Percentiles rank a stretch among this genome's conserved stretches.
Evolutionary conservation across 805 yeast genomes (phyloP).

Genomic region (Kurtzmaniella fragi): DNA sequence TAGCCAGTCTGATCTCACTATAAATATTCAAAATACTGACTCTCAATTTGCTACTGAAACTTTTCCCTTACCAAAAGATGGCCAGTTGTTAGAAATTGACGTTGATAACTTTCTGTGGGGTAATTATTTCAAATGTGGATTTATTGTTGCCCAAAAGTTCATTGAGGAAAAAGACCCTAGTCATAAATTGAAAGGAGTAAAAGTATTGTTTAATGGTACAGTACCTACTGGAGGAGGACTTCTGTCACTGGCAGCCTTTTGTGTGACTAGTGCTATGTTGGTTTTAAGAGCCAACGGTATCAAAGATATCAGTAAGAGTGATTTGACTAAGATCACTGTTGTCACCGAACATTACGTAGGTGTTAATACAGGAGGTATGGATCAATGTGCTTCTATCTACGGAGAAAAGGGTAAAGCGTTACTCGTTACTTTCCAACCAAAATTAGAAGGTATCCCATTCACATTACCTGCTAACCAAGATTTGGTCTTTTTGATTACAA

Average conservation of each 20-base stretch:
- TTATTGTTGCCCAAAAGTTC: slow-evolving; percentile 52
- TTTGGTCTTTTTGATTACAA: slow-evolving; percentile 55
- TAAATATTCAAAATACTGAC: slow-evolving; percentile 19
- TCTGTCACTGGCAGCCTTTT: slow-evolving; percentile 68
- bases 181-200: slow-evolving; percentile 40
- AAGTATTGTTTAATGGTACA: slow-evolving; percentile 52
- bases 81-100: slow-evolving; percentile 42
- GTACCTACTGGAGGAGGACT: slow-evolving; percentile 74
- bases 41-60: slow-evolving; percentile 27
- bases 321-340: slow-evolving; percentile 55
- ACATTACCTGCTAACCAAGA: slow-evolving; percentile 44
- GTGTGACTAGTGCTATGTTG: slow-evolving; percentile 58
- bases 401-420: slow-evolving; percentile 57
- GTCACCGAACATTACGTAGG: slow-evolving; percentile 69
- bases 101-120: slow-evolving; percentile 52
- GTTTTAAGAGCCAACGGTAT: slow-evolving; percentile 50
- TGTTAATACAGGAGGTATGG: slow-evolving; percentile 78
- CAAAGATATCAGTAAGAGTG: slow-evolving; percentile 39
- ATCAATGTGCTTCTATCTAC: slow-evolving; percentile 66
- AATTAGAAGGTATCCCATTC: slow-evolving; percentile 49
- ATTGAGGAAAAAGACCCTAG: slow-evolving; percentile 24
- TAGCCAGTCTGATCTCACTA: slow-evolving; percentile 20
- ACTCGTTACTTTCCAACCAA: slow-evolving; percentile 57
- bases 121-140: slow-evolving; percentile 65
- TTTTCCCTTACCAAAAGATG: slow-evolving; percentile 37